A percentile compares a stretch with the other conserved stretches of the same genome.
phyloP scores from a whole-genome alignment of 352 stramenopile genomes.

The Aphanomyces stellatus region DNA sequence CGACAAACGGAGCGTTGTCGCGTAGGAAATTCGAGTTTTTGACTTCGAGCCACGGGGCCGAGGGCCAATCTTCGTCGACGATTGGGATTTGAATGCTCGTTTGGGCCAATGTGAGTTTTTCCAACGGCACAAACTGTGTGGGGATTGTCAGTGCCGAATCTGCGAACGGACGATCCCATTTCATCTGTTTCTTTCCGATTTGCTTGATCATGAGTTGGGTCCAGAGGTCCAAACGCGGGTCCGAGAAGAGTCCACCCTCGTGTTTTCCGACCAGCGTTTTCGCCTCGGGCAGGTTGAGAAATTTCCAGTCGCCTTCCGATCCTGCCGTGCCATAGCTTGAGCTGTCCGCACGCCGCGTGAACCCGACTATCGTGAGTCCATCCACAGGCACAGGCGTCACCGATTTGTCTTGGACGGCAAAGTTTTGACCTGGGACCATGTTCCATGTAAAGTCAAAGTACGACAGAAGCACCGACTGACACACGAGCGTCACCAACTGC shows the following conservation, averaged over 20 bases:
- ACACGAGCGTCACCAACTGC: background rate
- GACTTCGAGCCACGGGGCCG: slow-evolving; percentile 12
- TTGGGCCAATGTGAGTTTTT: slow-evolving; percentile 11
- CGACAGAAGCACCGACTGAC: background rate
- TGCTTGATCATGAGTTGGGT: slow-evolving; percentile 14
- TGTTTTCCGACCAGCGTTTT: background rate
- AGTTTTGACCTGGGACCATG: slow-evolving; percentile 8
- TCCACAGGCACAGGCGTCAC: background rate
- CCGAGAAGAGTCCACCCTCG: background rate
- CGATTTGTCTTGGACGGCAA: background rate
- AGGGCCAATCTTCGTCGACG: slow-evolving; percentile 15
- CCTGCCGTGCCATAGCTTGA: background rate
- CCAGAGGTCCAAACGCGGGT: slow-evolving; percentile 10
- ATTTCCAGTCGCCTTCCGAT: background rate
- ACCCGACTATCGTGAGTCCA: background rate
- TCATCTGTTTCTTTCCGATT: slow-evolving; percentile 4
- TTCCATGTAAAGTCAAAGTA: slow-evolving; percentile 10
- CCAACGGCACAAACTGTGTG: background rate
- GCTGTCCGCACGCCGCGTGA: background rate
- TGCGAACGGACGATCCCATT: background rate
- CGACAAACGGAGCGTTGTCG: slow-evolving; percentile 13
- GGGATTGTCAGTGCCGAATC: background rate
- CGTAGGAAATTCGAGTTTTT: slow-evolving; percentile 9
- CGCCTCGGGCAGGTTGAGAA: background rate
- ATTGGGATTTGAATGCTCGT: slow-evolving; percentile 10